These are phyloP conservation scores for Friedmanniomyces simplex DNA, from an alignment of 495 filamentous ascomycete genomes.

Conservation along the genomic window DNA sequence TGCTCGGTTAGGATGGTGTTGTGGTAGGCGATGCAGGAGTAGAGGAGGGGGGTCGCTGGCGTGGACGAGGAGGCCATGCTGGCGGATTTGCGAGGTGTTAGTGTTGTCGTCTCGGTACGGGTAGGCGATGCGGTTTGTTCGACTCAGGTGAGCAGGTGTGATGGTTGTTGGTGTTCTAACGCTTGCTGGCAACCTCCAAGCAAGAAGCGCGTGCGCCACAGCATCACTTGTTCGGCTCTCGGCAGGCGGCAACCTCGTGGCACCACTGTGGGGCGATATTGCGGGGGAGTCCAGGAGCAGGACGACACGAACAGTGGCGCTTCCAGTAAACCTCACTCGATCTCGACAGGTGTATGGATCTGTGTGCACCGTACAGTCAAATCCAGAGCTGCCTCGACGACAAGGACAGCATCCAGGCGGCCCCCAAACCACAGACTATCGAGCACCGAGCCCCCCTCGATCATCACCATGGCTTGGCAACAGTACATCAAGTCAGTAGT, in stretches of 20 bases:
- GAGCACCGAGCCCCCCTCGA: neutral
- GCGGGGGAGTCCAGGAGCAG: neutral
- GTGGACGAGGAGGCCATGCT: slow-evolving; percentile 24
- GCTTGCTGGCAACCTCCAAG: too few relatives aligned
- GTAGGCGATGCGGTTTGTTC: neutral
- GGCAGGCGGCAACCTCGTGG: neutral
- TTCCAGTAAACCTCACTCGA: too few relatives aligned
- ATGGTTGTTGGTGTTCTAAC: too few relatives aligned
- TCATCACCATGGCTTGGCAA: neutral
- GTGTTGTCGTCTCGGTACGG: too few relatives aligned
- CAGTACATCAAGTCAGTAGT: slow-evolving; percentile 2
- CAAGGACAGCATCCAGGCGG: too few relatives aligned
- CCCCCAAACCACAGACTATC: neutral
- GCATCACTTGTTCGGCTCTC: neutral
- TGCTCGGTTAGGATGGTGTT: slow-evolving; percentile 88
- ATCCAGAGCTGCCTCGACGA: too few relatives aligned
- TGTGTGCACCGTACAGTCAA: neutral
- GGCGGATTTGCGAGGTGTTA: neutral
- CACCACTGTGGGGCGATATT: neutral
- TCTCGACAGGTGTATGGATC: too few relatives aligned
- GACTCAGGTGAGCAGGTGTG: too few relatives aligned
- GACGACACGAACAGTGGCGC: neutral
- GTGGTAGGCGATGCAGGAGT: slow-evolving; percentile 78
- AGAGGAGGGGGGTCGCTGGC: slow-evolving; percentile 23
- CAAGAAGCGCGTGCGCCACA: neutral